A percentile compares a stretch with the other conserved stretches of the same genome.
phyloP scores from a whole-genome alignment of 495 filamentous ascomycete genomes.

The Parathielavia hyrcaniae region DNA sequence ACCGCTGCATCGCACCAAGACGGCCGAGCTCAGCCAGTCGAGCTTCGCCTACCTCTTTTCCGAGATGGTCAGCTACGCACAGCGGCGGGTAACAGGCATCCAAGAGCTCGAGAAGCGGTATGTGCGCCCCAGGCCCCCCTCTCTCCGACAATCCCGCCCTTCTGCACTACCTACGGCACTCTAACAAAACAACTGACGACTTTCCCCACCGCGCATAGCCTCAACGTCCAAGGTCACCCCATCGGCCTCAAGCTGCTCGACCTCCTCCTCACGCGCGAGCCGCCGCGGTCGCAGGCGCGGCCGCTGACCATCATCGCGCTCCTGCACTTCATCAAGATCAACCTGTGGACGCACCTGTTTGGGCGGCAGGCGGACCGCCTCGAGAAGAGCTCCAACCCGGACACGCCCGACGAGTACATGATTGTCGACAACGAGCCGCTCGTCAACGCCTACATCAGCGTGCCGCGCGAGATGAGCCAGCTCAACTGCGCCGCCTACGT shows the following conservation, averaged over 20 bases:
- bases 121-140: conserved; percentile 18
- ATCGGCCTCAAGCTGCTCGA: conserved; percentile 92
- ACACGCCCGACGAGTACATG: conserved; percentile 92
- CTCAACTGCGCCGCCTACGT: conserved; percentile 95
- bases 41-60: conserved; percentile 94
- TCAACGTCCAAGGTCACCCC: conserved; percentile 92
- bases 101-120: conserved; percentile 89
- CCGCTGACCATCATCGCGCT: conserved; percentile 85
- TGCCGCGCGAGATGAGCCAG: conserved; percentile 91
- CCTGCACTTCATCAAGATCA: conserved; percentile 87
- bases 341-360: conserved; percentile 89
- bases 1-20: conserved; percentile 80
- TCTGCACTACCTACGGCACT: not conserved
- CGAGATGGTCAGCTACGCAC: conserved; percentile 96
- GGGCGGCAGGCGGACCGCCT: conserved; percentile 81
- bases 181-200: not conserved
- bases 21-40: conserved; percentile 79
- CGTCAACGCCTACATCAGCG: conserved; percentile 85
- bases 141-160: not conserved
- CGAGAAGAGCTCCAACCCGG: conserved; percentile 74
- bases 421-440: conserved; percentile 94
- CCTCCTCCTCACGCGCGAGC: conserved; percentile 79
- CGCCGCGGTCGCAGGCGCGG: conserved; percentile 59
- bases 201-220: conserved; percentile 43
- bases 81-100: conserved; percentile 81